Conservation (phyloP, 2,329 filamentous ascomycete species). For the Epichloe elymi region DNA sequence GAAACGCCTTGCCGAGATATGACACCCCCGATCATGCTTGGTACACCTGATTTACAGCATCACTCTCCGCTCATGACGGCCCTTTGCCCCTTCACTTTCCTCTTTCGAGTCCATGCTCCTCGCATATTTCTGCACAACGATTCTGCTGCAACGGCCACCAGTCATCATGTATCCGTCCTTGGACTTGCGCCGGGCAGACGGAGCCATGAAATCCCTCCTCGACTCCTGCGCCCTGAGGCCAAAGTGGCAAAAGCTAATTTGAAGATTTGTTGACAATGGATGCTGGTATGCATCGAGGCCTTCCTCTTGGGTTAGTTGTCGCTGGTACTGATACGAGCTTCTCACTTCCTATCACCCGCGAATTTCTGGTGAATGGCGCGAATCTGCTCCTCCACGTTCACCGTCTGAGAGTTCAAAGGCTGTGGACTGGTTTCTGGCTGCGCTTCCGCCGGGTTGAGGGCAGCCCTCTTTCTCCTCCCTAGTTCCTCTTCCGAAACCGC, state of each 20-base stretch:
- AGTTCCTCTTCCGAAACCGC: slow-evolving; percentile 60
- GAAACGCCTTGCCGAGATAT: slow-evolving; percentile 1
- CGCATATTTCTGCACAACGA: neutral
- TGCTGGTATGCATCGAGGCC: neutral
- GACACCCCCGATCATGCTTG: slow-evolving; percentile 1
- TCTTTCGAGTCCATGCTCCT: neutral
- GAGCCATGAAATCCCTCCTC: no score
- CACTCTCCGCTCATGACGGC: neutral
- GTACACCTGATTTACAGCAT: slow-evolving; percentile 2
- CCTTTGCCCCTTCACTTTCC: neutral
- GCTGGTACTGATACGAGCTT: neutral
- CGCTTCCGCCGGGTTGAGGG: slow-evolving; percentile 51
- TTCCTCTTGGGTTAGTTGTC: neutral
- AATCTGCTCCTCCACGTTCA: slow-evolving; percentile 81
- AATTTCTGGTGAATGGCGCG: slow-evolving; percentile 47
- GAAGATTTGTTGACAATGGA: no score
- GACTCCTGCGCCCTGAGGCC: no score
- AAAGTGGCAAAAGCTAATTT: neutral
- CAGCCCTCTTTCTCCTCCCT: slow-evolving; percentile 63
- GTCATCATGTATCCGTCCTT: no score
- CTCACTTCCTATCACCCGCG: slow-evolving; percentile 21
- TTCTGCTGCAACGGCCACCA: neutral
- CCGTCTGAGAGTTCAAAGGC: slow-evolving; percentile 45
- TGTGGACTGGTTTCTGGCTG: slow-evolving; percentile 45
- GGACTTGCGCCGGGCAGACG: no score